Evolutionary conservation across 192 early-diverging fungal genomes (phyloP), one percentile per base, ranked within the genome.

Genomic region (Umbelopsis sp.): DNA sequence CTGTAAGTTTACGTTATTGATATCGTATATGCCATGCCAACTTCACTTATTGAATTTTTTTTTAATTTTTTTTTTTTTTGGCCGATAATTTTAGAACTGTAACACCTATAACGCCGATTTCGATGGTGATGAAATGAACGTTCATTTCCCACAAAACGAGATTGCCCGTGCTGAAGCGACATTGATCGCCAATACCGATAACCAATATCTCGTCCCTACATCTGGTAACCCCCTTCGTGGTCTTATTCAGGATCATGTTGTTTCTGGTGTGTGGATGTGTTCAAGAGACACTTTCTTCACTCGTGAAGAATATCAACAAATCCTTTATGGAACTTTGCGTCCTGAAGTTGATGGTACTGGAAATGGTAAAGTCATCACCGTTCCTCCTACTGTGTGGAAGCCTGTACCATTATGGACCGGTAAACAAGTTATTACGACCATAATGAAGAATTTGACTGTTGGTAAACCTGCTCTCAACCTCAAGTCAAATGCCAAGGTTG

Each of bases 71-170:
- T n/a, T n/a, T n/a, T n/a, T n/a, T 1, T 41, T 41, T 41, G 38
- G 5, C 38, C 12, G 4, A 6, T 41, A n/a, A n/a, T 5, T 6
- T 11, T 34, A 62, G 56, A 77, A 91, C 79, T 89, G 92, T 80
- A 93, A 94, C 77, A 90, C 94, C 31, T 95, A 95, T 62, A 94
- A 94, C 83, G 97, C 96, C 70, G 98, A 99, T 90, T 99, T 99
- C 87, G 98, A 99, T 81, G 98, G 98, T 76, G 98, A 98, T 85
- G 98, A 99, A 85, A 99, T 99, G 98, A 99, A 99, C 85, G 91
- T 97, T 72, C 98, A 99, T 87, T 99, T 99, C 80, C 96, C 97
- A 47, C 98, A 99, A 81, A 98, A 94, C 83, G 96, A 98, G 80
- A 84, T 94, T 49, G 98, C 95, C 5, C 89, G 97, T 62, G 92